Percentiles rank a stretch among this genome's conserved stretches.
These are phyloP conservation scores for Boletus patriciae DNA, from an alignment of 768 basidiomycete species.

Conservation along the genomic window DNA sequence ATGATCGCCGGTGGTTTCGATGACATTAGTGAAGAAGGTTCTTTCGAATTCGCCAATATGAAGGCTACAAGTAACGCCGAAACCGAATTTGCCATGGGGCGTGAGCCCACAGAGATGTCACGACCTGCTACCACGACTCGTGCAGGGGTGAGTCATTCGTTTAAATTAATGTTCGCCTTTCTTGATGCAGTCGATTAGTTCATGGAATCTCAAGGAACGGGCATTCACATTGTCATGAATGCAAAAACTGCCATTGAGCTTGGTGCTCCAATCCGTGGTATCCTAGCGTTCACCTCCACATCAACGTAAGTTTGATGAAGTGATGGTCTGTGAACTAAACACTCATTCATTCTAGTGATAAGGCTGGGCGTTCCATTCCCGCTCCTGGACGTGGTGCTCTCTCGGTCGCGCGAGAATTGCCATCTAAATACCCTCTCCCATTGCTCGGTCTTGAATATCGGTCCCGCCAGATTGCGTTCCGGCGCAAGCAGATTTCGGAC, in stretches of 20 bases:
- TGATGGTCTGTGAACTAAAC: neutral
- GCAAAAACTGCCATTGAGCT: slow-evolving; percentile 95
- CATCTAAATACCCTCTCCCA: slow-evolving; percentile 73
- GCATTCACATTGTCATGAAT: slow-evolving; percentile 96
- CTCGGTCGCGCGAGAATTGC: slow-evolving; percentile 81
- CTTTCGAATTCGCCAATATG: slow-evolving; percentile 99
- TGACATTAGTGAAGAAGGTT: slow-evolving; percentile 97
- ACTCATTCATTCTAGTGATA: slow-evolving; percentile 61
- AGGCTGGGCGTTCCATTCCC: slow-evolving; percentile 96
- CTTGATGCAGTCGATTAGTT: slow-evolving; percentile 47
- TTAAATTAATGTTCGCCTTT: neutral
- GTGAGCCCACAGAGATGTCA: slow-evolving; percentile 98
- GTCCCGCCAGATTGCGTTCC: slow-evolving; percentile 91
- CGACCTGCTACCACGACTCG: slow-evolving; percentile 96
- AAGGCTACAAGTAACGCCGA: slow-evolving; percentile 97
- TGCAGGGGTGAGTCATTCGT: slow-evolving; percentile 65
- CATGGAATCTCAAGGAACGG: slow-evolving; percentile 97
- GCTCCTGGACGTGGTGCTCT: slow-evolving; percentile 95
- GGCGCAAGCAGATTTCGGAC: slow-evolving; percentile 89
- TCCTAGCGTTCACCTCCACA: slow-evolving; percentile 95
- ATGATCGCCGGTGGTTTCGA: slow-evolving; percentile 99
- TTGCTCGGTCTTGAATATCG: slow-evolving; percentile 87
- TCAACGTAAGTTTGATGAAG: slow-evolving; percentile 67
- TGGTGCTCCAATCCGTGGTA: slow-evolving; percentile 89
- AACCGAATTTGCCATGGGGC: slow-evolving; percentile 98